Percentiles rank a stretch among this genome's conserved stretches.
Conservation (phyloP, 441 rosid species). For the Pelargonium australe region DNA sequence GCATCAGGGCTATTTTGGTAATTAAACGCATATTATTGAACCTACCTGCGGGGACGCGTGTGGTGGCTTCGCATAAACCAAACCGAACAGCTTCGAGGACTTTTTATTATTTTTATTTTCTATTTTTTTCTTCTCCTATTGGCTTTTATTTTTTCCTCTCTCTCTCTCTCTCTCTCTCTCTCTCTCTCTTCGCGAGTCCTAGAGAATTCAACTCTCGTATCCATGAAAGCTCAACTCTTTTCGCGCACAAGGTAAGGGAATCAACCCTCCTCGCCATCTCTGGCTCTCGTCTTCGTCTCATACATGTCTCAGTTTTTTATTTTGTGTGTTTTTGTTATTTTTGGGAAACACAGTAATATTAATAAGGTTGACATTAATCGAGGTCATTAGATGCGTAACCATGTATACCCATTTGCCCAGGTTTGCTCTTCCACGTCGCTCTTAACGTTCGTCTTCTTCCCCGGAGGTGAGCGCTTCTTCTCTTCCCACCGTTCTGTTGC, state of each 20-base stretch:
- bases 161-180: conserved; percentile 15
- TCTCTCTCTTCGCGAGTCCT: conserved; percentile 17
- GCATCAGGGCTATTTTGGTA: neutral
- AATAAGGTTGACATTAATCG: conserved; percentile 34
- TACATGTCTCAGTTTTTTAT: conserved; percentile 4
- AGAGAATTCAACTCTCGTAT: conserved; percentile 27
- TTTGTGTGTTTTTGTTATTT: conserved; percentile 3
- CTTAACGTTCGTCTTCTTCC: conserved; percentile 38
- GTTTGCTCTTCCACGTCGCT: conserved; percentile 35
- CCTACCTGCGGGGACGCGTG: conserved; percentile 8
- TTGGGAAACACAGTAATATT: neutral
- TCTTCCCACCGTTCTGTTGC: conserved; percentile 6
- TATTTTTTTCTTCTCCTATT: conserved; percentile 1
- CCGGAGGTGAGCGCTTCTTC: conserved; percentile 34
- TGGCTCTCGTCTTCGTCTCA: neutral
- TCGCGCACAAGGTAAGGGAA: conserved; percentile 24
- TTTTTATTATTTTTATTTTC: conserved; percentile 17
- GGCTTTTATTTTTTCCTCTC: conserved; percentile 9
- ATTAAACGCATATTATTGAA: neutral
- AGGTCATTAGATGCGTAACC: conserved; percentile 29
- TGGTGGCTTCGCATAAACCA: conserved; percentile 8
- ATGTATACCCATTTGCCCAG: conserved; percentile 24
- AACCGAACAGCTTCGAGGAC: conserved; percentile 12
- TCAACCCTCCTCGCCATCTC: conserved; percentile 12
- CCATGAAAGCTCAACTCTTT: conserved; percentile 25